Evolutionary conservation across 2,329 filamentous ascomycete genomes (phyloP), one percentile per base, ranked within the genome.

Genomic region (Cadophora sp.): DNA sequence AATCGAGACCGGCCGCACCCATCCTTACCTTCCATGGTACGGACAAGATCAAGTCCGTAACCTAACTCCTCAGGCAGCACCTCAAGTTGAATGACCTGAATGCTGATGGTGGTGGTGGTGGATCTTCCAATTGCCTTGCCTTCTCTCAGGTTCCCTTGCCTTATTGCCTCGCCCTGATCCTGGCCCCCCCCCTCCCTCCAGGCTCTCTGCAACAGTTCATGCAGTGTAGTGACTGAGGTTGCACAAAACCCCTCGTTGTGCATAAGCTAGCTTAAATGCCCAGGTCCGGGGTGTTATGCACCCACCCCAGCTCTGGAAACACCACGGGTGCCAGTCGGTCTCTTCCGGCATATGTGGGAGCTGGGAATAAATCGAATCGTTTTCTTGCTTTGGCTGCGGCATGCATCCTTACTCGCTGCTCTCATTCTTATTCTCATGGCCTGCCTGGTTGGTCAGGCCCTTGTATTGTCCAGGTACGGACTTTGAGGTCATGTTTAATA

Each of bases 391-490:
- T 50, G 20, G 20, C 48, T 51, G 48, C 48, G 14, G 24, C 53
- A 39, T 58, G 24, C 53, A 39, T 58, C 33, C 53, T 58, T 58
- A 58, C 53, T 58, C 53, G 53, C n/a, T n/a, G n/a, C n/a, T n/a
- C n/a, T n/a, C n/a, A n/a, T 41, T 16, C 53, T 4, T 20, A 22
- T 8, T 24, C n/a, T 39, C 11, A 41, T 36, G n/a, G 53, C 53
- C 53, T 58, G 53, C 53, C 53, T 58, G 30, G 20, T 24, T 41
- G n/a, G 7, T 39, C 18, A 56, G 51, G 51, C 36, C 11, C n/a
- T n/a, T 13, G 11, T 9, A 39, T 39, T 6, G 27, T 30, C 27
- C 3, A 30, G 27, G 27, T 30, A 30, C 27, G 27, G 27, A 30
- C 27, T 30, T 30, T 6, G 27, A 30, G 27, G n/a, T n/a, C n/a